Evolutionary conservation across 148 eudicot genomes (phyloP).

Genomic region (Amaranthus cruentus): DNA sequence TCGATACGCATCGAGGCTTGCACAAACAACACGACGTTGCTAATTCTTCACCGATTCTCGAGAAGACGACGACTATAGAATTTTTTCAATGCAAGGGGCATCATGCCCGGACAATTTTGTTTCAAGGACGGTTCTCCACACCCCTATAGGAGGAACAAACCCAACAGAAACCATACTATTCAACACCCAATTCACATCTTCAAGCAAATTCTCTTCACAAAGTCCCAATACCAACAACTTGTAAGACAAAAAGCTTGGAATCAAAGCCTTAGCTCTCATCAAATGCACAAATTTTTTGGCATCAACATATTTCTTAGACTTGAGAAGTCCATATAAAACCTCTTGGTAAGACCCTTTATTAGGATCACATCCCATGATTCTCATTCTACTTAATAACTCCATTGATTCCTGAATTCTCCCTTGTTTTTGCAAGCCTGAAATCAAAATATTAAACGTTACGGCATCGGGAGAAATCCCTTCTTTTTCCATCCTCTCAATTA

Average conservation of each 20-base stretch:
- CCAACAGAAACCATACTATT: constrained; percentile 60
- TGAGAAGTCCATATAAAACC: constrained; percentile 68
- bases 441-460: constrained; percentile 54
- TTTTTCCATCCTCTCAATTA: constrained; percentile 67
- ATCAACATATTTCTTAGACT: constrained; percentile 39
- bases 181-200: constrained; percentile 72
- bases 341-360: constrained; percentile 69
- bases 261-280: constrained; percentile 49
- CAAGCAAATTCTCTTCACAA: constrained; percentile 41
- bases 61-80: not conserved
- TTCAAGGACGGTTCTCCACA: constrained; percentile 56
- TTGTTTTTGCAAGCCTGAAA: constrained; percentile 55
- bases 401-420: constrained; percentile 65
- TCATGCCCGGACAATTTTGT: constrained; percentile 27
- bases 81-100: not conserved
- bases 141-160: constrained; percentile 60
- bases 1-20: not conserved
- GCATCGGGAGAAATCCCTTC: constrained; percentile 64
- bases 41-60: constrained; percentile 24
- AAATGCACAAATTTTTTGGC: constrained; percentile 46
- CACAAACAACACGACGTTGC: not conserved
- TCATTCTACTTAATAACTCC: constrained; percentile 54
- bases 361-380: constrained; percentile 67
- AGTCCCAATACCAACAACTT: constrained; percentile 56
- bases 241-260: constrained; percentile 70